phyloP scores from a whole-genome alignment of 169 alveolate species.

The Cryptosporidium tyzzeri region DNA sequence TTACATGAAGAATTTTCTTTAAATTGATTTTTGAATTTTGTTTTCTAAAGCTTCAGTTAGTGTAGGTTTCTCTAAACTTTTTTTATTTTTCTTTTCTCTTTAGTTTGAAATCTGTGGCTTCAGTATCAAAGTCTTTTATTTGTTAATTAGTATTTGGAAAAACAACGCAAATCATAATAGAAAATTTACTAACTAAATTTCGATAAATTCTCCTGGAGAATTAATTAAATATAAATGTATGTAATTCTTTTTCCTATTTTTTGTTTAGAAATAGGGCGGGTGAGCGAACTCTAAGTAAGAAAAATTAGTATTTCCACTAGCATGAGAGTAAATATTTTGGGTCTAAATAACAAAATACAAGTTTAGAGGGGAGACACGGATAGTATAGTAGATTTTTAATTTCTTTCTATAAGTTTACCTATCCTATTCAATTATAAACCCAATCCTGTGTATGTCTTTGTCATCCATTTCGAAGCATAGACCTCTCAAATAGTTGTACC shows the following conservation, averaged over 20 bases:
- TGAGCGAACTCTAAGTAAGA: not conserved
- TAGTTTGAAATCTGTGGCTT: not conserved
- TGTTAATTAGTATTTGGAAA: not conserved
- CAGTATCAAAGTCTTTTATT: not conserved
- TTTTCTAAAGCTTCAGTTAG: not conserved
- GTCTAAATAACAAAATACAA: not conserved
- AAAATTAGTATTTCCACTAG: no score
- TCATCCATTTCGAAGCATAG: slow-evolving; percentile 54
- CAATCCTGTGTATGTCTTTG: slow-evolving; percentile 34
- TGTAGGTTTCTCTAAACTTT: not conserved
- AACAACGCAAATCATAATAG: not conserved
- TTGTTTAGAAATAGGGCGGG: not conserved
- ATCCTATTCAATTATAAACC: slow-evolving; percentile 65
- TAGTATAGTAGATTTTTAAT: not conserved
- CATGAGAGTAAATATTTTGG: not conserved
- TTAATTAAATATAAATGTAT: no score
- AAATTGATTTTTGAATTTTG: not conserved
- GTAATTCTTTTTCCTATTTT: no score
- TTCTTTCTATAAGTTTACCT: not conserved
- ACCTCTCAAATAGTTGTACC: slow-evolving; percentile 39
- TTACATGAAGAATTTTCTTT: slow-evolving; percentile 30
- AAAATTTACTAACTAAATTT: not conserved
- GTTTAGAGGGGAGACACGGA: not conserved
- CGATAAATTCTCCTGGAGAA: not conserved
- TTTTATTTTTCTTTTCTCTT: not conserved